Evolutionary conservation across 495 filamentous ascomycete species (phyloP).

Genomic region (Neurospora terricola): DNA sequence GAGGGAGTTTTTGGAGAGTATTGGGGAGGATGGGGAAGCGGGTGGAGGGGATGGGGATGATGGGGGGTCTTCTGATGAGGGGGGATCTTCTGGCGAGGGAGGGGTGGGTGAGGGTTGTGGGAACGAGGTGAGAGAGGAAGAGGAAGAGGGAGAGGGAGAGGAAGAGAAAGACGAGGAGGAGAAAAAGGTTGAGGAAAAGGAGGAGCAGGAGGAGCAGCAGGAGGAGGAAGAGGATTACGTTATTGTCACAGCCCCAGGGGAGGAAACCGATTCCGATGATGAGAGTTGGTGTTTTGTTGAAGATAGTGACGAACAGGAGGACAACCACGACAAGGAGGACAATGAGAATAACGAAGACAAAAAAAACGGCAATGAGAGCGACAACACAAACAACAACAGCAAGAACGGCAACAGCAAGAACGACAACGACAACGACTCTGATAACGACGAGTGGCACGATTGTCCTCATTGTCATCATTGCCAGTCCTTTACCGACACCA

Average conservation of each 20-base stretch:
- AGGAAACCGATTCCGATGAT: background rate
- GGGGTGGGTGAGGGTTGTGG: conserved; percentile 19
- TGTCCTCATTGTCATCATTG: background rate
- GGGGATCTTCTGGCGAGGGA: conserved; percentile 1
- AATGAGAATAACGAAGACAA: background rate
- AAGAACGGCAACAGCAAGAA: background rate
- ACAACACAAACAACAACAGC: background rate
- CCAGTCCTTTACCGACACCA: background rate
- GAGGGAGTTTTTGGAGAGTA: background rate
- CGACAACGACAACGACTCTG: background rate
- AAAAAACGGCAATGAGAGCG: background rate
- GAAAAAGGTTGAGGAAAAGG: background rate
- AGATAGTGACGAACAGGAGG: background rate
- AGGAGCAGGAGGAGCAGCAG: background rate
- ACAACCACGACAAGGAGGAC: background rate
- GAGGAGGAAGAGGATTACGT: background rate
- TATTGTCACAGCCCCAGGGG: background rate
- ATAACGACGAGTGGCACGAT: background rate
- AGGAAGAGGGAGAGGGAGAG: background rate
- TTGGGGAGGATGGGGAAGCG: conserved; percentile 9
- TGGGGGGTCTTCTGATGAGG: background rate
- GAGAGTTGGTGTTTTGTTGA: background rate
- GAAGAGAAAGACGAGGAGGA: background rate
- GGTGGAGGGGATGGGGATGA: conserved; percentile 7
- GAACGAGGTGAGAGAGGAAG: background rate